Conservation (phyloP, 768 basidiomycete species). For the Myochromella boudieri region DNA sequence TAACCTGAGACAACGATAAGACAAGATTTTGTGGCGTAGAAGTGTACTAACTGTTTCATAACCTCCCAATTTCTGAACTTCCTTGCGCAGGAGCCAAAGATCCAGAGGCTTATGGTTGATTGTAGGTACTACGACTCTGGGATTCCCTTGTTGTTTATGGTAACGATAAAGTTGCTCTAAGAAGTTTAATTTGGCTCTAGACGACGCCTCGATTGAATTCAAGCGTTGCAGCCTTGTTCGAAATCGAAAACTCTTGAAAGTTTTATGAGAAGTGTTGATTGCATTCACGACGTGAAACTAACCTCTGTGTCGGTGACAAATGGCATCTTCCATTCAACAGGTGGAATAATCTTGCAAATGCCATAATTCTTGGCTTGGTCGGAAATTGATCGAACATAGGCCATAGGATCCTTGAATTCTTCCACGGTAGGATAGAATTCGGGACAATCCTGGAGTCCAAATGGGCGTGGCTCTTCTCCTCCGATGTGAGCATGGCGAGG, state of each 20-base stretch:
- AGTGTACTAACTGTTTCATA: constrained; percentile 68
- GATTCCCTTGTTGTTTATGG: constrained; percentile 93
- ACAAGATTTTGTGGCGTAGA: constrained; percentile 9
- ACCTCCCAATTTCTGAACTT: constrained; percentile 87
- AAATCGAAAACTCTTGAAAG: constrained; percentile 81
- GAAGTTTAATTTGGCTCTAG: constrained; percentile 95
- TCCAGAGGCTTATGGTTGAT: constrained; percentile 93
- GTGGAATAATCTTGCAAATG: constrained; percentile 96
- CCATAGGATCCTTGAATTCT: constrained; percentile 93
- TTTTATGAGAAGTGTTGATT: constrained; percentile 40
- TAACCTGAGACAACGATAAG: constrained; percentile 55
- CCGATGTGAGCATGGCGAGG: constrained; percentile 41
- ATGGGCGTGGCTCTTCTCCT: constrained; percentile 59
- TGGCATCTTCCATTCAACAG: constrained; percentile 91
- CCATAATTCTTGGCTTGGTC: constrained; percentile 74
- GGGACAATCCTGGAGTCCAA: constrained; percentile 88
- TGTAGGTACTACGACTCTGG: constrained; percentile 87
- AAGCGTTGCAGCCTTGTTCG: constrained; percentile 92
- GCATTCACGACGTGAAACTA: constrained; percentile 27
- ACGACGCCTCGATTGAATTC: constrained; percentile 96
- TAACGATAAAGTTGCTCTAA: constrained; percentile 95
- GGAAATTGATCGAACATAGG: constrained; percentile 83
- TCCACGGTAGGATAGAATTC: constrained; percentile 86
- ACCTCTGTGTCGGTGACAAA: constrained; percentile 96
- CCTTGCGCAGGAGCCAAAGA: constrained; percentile 90